Base-by-base conservation (phyloP, 2,329 filamentous ascomycete genomes). In the Fusarium scirpi region DNA sequence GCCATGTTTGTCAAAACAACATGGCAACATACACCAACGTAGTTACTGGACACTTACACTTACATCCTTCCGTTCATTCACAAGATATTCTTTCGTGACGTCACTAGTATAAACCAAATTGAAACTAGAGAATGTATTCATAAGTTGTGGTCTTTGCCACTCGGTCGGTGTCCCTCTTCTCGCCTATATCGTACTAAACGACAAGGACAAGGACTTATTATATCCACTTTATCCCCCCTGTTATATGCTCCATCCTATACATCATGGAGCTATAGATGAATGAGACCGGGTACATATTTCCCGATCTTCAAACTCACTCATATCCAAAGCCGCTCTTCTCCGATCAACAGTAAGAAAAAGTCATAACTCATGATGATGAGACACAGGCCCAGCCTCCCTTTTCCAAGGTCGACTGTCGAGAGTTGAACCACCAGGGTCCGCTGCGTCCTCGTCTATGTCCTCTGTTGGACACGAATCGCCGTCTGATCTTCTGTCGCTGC, bases 321-420 rank as follows among this genome's bases (percentile, higher is more conserved):
- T 38, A 18, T 24, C 29, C 45, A n/a, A 22, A 27, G 18, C 11
- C 38, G 11, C 20, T n/a, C 6, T 41, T 27, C 41, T 6, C 24
- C 29, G 27, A 52, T 61, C 18, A n/a, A 62, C 30, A 62, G 18
- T 40, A 66, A 54, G 43, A 44, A 67, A 53, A 64, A 48, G 46
- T 52, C 63, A 34, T 58, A 52, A 67, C 43, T 74, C 70, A 73
- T 68, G 65, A 72, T 34, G 59, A 53, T 34, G 59, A 53, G 40
- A 62, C 68, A 41, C 72, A 74, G 58, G 49, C 67, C 72, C 72
- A 74, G 62, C 61, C 66, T 72, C 69, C 64, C 58, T 65, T 71
- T 40, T 64, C 53, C 52, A 65, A 43, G 5, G 34, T 48, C 13
- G 59, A 40, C 41, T 70, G 68, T 29, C 68, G 51, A 38, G 67